phyloP scores from a whole-genome alignment of 2,329 filamentous ascomycete genomes.

The Aspergillus alliaceus region DNA sequence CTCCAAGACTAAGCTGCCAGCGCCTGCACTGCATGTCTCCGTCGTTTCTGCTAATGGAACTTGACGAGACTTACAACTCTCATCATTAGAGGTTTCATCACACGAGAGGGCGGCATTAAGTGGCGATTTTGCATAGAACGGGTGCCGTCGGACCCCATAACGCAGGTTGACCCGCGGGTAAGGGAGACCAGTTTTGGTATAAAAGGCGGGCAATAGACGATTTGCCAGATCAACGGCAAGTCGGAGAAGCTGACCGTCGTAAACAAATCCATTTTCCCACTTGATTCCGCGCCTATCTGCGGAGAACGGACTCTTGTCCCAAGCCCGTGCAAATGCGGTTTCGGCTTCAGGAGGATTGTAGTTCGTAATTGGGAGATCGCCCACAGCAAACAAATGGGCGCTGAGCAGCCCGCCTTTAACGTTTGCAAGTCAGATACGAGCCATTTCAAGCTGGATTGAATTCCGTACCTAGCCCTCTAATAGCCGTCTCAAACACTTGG shows the following conservation, averaged over 20 bases:
- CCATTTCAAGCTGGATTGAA: not conserved
- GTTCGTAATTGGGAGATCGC: conserved; percentile 80
- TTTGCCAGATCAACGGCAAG: conserved; percentile 82
- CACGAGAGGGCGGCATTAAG: conserved; percentile 58
- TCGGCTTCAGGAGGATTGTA: conserved; percentile 59
- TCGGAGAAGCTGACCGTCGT: conserved; percentile 87
- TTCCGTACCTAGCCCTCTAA: conserved; percentile 64
- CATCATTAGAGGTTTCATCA: conserved; percentile 42
- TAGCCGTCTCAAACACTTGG: conserved; percentile 97
- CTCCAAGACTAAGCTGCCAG: conserved; percentile 91
- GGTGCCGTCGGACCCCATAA: conserved; percentile 66
- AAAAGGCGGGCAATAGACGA: conserved; percentile 86
- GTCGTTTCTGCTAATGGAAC: conserved; percentile 67
- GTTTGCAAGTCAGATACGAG: not conserved
- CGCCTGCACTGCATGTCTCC: conserved; percentile 94
- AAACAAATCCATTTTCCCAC: conserved; percentile 77
- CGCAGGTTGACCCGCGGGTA: conserved; percentile 93
- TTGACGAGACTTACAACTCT: conserved; percentile 42
- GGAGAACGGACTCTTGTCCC: conserved; percentile 36
- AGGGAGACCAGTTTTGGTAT: conserved; percentile 84
- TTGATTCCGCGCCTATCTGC: conserved; percentile 48
- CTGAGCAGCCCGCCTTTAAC: conserved; percentile 74
- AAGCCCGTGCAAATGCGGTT: conserved; percentile 39
- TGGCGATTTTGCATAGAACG: conserved; percentile 86
- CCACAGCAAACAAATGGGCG: conserved; percentile 88